Percentiles rank a stretch among this genome's conserved stretches.
Evolutionary conservation across 1,284 basidiomycete genomes (phyloP).

Genomic region (Microbotryum saponariae): DNA sequence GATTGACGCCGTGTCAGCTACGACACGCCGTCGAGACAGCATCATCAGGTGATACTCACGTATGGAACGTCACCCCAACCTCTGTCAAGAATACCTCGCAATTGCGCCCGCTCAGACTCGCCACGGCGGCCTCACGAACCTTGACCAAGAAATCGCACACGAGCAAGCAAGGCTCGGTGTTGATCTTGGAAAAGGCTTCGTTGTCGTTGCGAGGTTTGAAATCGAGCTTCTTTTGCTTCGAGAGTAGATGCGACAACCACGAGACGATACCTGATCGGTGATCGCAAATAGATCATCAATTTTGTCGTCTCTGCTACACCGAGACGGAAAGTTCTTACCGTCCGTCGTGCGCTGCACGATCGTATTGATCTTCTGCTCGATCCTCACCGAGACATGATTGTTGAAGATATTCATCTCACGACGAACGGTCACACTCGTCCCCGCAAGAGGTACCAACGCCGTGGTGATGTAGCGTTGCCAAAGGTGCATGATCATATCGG

Average conservation of each 20-base stretch:
- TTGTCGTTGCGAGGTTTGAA: slow-evolving; percentile 97
- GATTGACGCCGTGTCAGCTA: too few species aligned
- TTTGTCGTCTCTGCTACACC: background rate
- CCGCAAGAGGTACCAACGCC: slow-evolving; percentile 80
- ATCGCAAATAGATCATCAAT: background rate
- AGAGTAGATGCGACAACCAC: slow-evolving; percentile 54
- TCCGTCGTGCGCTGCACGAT: slow-evolving; percentile 79
- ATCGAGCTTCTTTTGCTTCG: slow-evolving; percentile 89
- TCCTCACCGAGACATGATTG: slow-evolving; percentile 74
- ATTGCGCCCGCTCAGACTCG: slow-evolving; percentile 82
- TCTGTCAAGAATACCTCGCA: slow-evolving; percentile 85
- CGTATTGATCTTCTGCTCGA: slow-evolving; percentile 78
- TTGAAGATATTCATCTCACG: slow-evolving; percentile 93
- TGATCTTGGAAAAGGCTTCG: slow-evolving; percentile 83
- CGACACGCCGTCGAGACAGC: too few species aligned
- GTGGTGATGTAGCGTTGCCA: slow-evolving; percentile 96
- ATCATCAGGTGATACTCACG: slow-evolving; percentile 47
- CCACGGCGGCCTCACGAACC: slow-evolving; percentile 63
- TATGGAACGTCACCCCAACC: slow-evolving; percentile 88
- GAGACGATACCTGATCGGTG: slow-evolving; percentile 37
- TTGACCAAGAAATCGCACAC: slow-evolving; percentile 80
- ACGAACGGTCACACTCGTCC: slow-evolving; percentile 73
- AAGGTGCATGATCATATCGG: slow-evolving; percentile 86
- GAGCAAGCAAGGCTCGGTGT: slow-evolving; percentile 87
- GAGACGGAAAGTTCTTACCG: slow-evolving; percentile 48